These are phyloP conservation scores for Vigna radiata DNA, from an alignment of 306 rosid species.

Conservation along the genomic window DNA sequence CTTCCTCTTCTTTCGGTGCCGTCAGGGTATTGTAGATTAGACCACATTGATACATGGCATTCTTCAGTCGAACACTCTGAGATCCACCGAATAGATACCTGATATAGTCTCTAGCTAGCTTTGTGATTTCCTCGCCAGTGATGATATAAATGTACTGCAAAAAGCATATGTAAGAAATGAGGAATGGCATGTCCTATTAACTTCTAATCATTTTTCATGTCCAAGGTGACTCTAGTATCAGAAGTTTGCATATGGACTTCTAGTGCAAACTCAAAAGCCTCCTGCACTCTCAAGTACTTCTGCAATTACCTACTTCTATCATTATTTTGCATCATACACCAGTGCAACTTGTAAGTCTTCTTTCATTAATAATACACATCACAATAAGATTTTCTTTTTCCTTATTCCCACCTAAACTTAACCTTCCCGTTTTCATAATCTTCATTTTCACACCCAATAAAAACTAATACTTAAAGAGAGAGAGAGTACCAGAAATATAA, in stretches of 20 bases:
- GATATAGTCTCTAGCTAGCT: conserved; percentile 66
- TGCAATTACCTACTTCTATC: conserved; percentile 15
- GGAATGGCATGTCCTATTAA: background rate
- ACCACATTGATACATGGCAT: conserved; percentile 55
- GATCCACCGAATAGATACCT: conserved; percentile 63
- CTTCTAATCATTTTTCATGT: conserved; percentile 30
- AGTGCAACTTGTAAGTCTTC: conserved; percentile 14
- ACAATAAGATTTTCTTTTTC: background rate
- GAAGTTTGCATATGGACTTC: conserved; percentile 28
- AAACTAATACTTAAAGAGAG: background rate
- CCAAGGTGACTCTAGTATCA: conserved; percentile 22
- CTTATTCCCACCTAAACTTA: conserved; percentile 8
- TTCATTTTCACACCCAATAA: conserved; percentile 23
- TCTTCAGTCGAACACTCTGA: conserved; percentile 61
- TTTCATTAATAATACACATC: conserved; percentile 4
- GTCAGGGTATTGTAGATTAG: conserved; percentile 39
- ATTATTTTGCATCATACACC: conserved; percentile 12
- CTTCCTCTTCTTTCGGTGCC: conserved; percentile 36
- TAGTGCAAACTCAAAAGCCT: conserved; percentile 34
- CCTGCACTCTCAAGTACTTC: background rate
- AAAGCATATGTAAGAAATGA: conserved; percentile 32
- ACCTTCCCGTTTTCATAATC: conserved; percentile 24
- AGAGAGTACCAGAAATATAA: conserved; percentile 69
- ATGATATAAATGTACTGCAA: conserved; percentile 77
- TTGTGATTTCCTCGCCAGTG: conserved; percentile 61